Evolutionary conservation across 2,329 filamentous ascomycete species (phyloP), one percentile per base, ranked within the genome.

Genomic region (Penicillium sp.): DNA sequence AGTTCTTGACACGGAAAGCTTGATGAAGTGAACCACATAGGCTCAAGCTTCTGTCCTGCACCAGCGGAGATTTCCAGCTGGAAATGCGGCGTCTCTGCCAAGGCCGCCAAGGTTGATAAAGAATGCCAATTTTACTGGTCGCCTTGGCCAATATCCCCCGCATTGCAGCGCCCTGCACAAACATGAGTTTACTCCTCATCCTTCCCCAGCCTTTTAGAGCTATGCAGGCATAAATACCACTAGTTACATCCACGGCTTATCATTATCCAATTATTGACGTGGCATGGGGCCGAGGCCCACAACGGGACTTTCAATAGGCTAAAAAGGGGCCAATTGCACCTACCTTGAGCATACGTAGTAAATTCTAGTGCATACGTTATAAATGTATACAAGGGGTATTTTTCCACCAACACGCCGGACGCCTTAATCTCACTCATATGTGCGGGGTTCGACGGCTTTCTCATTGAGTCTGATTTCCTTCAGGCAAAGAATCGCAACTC

Each of bases 61-160:
- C n/a, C 53, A 41, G 53, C 53, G 39, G 53, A 55, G 16, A 50
- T 47, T 6, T 29, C 29, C 5, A 29, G 9, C 29, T 14, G 4
- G 16, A 45, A 22, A 14, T 46, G 22, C n/a, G 13, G 37, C 39
- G 39, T 27, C 19, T n/a, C 14, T 51, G 50, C 50, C 53, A 45
- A 55, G 46, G 10, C n/a, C 43, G 52, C 52, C 52, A 48, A 52
- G 50, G 26, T 22, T 29, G 60, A 63, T 61, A 63, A 59, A 52
- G 27, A 7, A 10, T n/a, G 4, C 22, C 27, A 22, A 11, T 39
- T 21, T 57, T 7, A 63, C 51, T 64, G 49, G 62, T 31, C 29
- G 37, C 16, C 26, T 14, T 13, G 35, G 16, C 29, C 29, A 31
- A 31, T 39, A 43, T 52, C 26, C 14, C 26, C 3, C 21, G 19